Evolutionary conservation across 2,329 filamentous ascomycete species (phyloP).

Genomic region (Exophiala xenobiotica): DNA sequence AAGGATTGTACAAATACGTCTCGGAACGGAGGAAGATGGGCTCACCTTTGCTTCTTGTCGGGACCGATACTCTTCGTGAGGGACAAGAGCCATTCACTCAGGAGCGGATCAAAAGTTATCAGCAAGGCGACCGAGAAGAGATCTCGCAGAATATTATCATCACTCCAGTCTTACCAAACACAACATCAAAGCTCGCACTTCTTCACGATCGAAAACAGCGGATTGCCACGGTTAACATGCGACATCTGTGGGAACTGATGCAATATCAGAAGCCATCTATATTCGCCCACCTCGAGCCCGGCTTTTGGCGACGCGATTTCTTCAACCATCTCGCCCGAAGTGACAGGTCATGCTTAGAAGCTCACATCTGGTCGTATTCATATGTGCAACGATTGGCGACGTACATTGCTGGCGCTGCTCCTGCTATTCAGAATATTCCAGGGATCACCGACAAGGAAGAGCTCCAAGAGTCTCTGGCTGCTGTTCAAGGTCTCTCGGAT

Average conservation of each 20-base stretch:
- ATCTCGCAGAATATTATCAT: constrained; percentile 56
- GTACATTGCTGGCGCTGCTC: constrained; percentile 43
- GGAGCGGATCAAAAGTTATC: constrained; percentile 47
- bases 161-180: constrained; percentile 50
- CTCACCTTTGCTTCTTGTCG: constrained; percentile 71
- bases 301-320: constrained; percentile 33
- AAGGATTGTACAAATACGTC: constrained; percentile 68
- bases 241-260: constrained; percentile 65
- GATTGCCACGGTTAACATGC: constrained; percentile 59
- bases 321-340: constrained; percentile 29
- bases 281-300: constrained; percentile 22
- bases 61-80: constrained; percentile 65
- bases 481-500: constrained; percentile 9
- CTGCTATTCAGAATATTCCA: constrained; percentile 45
- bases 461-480: constrained; percentile 31
- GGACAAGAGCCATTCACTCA: constrained; percentile 47
- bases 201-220: constrained; percentile 47
- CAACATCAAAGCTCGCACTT: constrained; percentile 18
- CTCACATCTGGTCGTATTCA: constrained; percentile 57
- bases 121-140: constrained; percentile 46
- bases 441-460: constrained; percentile 43
- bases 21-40: constrained; percentile 71
- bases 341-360: constrained; percentile 37
- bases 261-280: constrained; percentile 34
- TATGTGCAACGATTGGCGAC: constrained; percentile 61